Evolutionary conservation across 306 rosid species (phyloP), one percentile per base, ranked within the genome.

Genomic region (Vigna unguiculata): DNA sequence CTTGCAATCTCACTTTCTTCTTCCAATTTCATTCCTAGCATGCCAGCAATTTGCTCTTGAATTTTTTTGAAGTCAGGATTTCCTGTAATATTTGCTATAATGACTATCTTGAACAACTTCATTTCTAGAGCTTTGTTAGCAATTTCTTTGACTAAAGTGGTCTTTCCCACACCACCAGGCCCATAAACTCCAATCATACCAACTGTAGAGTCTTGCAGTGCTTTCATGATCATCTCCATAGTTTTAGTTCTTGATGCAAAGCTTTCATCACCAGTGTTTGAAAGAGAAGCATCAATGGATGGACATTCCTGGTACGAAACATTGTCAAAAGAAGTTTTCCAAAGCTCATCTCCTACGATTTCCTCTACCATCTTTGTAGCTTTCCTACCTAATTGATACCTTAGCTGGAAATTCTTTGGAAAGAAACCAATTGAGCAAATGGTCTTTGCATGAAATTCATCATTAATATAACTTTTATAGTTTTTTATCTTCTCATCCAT

Each of bases 141-240:
- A n/a, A 74, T 52, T 74, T 59, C 69, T 32, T 61, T 61, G 2
- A 75, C 43, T 30, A 75, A 46, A 60, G 79, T 75, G 62, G 58
- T 75, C 62, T 75, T 75, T 20, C 71, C 71, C 19, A 75, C 79
- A 75, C 79, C 79, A 46, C 51, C 69, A 25, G 7, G 5, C 62
- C 71, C 79, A 5, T 75, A 22, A 24, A 75, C 57, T n/a, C 79
- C 79, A 61, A 75, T 14, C 71, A 61, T 46, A 12, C 21, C 48
- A 17, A 48, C 10, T 4, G 71, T 75, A 16, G 79, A 61, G 28
- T 75, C 79, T 48, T 75, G 62, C 20, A 75, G 25, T 61, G 57
- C 19, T 61, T 61, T 22, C 71, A 75, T 75, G 47, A 75, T 75
- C 38, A 1, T n/a, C 45, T 75, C 62, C 32, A 47, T 4, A 13